A percentile compares a stretch with the other conserved stretches of the same genome.
Evolutionary conservation across 495 filamentous ascomycete species (phyloP).

Genomic region (Penicillium simplicissimum): DNA sequence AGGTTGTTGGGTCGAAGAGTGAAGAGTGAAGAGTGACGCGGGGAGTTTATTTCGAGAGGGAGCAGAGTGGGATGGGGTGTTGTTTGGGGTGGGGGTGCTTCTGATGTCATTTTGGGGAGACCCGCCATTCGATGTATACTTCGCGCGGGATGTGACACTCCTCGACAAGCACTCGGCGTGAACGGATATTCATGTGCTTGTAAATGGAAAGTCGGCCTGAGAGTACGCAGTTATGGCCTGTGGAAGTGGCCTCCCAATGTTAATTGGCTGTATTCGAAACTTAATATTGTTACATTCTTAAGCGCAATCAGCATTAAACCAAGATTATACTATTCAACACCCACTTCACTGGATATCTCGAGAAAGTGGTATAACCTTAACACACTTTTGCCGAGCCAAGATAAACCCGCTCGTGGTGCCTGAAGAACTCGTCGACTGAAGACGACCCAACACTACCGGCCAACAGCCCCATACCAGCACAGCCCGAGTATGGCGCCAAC

Average conservation of each 20-base stretch:
- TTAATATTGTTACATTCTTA: no score
- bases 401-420: no score
- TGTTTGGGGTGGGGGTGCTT: neutral
- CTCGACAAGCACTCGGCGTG: no score
- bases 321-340: no score
- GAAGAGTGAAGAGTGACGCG: neutral
- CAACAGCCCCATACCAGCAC: constrained; percentile 62
- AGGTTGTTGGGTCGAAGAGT: neutral
- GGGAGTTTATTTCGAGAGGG: neutral
- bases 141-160: neutral
- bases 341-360: no score
- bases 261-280: neutral
- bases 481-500: constrained; percentile 65
- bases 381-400: neutral
- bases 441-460: constrained; percentile 1
- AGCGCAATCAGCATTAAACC: no score
- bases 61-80: neutral
- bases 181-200: no score
- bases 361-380: neutral
- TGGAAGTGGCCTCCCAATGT: neutral
- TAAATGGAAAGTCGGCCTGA: no score
- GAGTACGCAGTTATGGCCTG: neutral
- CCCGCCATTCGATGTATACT: neutral
- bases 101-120: neutral
- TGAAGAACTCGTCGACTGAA: no score